These are phyloP conservation scores for Volvox reticuliferus DNA, from an alignment of 139 green algal genomes.

Conservation along the genomic window DNA sequence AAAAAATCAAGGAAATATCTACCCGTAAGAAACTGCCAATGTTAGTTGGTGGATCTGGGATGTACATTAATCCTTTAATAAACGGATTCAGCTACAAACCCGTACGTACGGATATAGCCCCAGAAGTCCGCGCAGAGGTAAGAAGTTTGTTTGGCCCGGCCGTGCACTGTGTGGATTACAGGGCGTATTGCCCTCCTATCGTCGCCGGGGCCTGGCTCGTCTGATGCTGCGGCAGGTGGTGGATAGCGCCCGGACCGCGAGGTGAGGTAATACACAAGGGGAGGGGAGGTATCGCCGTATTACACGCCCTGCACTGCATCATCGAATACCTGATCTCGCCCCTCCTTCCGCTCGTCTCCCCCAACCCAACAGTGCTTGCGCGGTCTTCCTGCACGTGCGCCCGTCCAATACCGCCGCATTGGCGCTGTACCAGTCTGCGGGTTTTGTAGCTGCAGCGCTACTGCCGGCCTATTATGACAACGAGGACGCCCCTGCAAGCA, in stretches of 20 bases:
- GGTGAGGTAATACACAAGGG: neutral
- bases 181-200: constrained; percentile 34
- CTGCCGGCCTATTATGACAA: constrained; percentile 27
- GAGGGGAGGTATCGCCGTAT: neutral
- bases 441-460: constrained; percentile 16
- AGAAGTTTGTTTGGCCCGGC: too few species aligned
- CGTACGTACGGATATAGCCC: too few species aligned
- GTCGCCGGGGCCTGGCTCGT: constrained; percentile 11
- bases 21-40: too few species aligned
- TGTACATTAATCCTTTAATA: too few species aligned
- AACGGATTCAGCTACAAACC: too few species aligned
- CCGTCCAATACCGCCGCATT: constrained; percentile 20
- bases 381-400: constrained; percentile 45
- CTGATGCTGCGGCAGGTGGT: constrained; percentile 46
- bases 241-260: constrained; percentile 35
- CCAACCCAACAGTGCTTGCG: constrained; percentile 44
- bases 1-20: too few species aligned
- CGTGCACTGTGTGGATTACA: neutral
- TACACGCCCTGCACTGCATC: too few species aligned
- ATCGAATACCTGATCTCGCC: too few species aligned
- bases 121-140: too few species aligned
- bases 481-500: neutral
- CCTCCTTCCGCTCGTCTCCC: too few species aligned
- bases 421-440: constrained; percentile 24
- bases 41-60: too few species aligned